A percentile compares a stretch with the other conserved stretches of the same genome.
phyloP scores from a whole-genome alignment of 805 yeast genomes.

The Candida ulmi region DNA sequence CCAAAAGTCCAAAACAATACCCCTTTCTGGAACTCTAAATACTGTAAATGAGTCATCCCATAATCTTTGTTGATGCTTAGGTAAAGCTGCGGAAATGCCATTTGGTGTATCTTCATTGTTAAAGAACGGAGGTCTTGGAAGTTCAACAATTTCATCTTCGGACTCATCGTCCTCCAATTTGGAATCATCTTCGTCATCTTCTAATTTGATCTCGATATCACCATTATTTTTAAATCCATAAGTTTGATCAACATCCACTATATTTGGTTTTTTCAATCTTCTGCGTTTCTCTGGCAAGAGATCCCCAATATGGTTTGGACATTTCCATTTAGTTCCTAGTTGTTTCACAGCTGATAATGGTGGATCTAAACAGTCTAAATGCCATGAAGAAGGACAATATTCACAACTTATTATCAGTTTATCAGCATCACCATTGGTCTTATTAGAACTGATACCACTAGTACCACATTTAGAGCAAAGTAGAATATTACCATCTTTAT shows the following conservation, averaged over 20 bases:
- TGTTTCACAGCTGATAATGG: constrained; percentile 71
- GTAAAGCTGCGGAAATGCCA: constrained; percentile 30
- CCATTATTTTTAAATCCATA: constrained; percentile 51
- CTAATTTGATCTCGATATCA: constrained; percentile 49
- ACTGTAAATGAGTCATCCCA: constrained; percentile 38
- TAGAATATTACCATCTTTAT: constrained; percentile 61
- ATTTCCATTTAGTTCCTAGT: constrained; percentile 79
- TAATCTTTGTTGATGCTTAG: constrained; percentile 21
- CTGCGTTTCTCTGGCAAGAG: constrained; percentile 31
- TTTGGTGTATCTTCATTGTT: constrained; percentile 26
- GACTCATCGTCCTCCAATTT: constrained; percentile 27
- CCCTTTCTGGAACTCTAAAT: constrained; percentile 62
- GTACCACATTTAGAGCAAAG: constrained; percentile 73
- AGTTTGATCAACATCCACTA: constrained; percentile 48
- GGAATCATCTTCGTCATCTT: constrained; percentile 28
- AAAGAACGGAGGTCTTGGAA: constrained; percentile 32
- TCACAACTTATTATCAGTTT: constrained; percentile 69
- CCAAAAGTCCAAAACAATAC: constrained; percentile 64
- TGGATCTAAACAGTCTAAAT: constrained; percentile 76
- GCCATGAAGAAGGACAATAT: constrained; percentile 81
- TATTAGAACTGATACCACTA: constrained; percentile 48
- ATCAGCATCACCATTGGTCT: constrained; percentile 35
- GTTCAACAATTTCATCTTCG: constrained; percentile 26
- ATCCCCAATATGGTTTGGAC: constrained; percentile 69
- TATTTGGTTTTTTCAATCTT: constrained; percentile 43